Base-by-base conservation (phyloP, 148 eudicot species). In the Rhododendron simsii region DNA sequence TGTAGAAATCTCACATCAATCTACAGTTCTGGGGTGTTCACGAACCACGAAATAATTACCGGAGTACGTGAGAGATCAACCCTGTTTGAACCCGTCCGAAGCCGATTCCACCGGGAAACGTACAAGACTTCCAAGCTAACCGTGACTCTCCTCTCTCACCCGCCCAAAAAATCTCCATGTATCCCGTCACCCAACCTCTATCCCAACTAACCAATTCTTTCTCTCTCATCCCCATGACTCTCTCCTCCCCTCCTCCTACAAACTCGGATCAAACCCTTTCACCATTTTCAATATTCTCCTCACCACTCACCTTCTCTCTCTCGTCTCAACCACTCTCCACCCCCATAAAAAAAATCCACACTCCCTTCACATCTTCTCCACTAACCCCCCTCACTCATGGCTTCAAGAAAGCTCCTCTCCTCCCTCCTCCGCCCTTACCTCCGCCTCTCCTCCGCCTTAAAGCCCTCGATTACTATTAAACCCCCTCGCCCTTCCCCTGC, bases 371-470 rank as follows among this genome's bases (percentile, higher is more conserved):
- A 10, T 0, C 12, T 78, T 23, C 53, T 9, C 30, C n/a, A 23
- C 81, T 8, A 12, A 21, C 8, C 10, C 78, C 10, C 50, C 47
- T 14, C 45, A 39, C 71, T 74, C 41, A 87, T 91, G 94, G 84
- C 92, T 78, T 82, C 92, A 44, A 84, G 91, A 61, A 81, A 81
- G 82, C 84, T 88, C 74, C 14, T 91, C 76, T 37, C 86, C 73
- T 84, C 88, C 83, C 91, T 89, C 86, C 87, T 81, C 87, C 86
- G 92, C 3, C 48, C 11, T 84, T 51, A 75, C 53, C 10, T 69
- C 71, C 81, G 86, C 57, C 80, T 41, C 55, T 67, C 83, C 90
- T 4, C 65, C 85, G 1, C 28, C 18, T 16, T 85, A 53, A 77
- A 69, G 12, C 48, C 84, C 67, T 23, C 65, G 11, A 10, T 57